phyloP scores from a whole-genome alignment of 768 basidiomycete genomes.

The Dentipellis fragilis region DNA sequence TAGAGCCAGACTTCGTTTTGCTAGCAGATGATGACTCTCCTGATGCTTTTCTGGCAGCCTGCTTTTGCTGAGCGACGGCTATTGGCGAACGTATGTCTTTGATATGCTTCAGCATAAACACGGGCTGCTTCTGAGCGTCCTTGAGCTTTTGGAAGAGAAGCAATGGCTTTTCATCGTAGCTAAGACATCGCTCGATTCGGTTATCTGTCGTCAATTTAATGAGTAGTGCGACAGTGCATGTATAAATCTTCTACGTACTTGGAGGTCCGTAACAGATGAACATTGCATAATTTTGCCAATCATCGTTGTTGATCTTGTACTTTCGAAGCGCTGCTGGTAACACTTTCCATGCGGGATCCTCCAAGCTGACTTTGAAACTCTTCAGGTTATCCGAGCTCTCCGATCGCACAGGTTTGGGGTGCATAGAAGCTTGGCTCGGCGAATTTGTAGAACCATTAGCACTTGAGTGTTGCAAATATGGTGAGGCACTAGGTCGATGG shows the following conservation, averaged over 20 bases:
- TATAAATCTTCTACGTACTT: constrained; percentile 33
- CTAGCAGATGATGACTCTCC: constrained; percentile 16
- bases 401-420: constrained; percentile 43
- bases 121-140: constrained; percentile 94
- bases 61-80: constrained; percentile 93
- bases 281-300: constrained; percentile 99
- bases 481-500: constrained; percentile 6
- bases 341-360: constrained; percentile 98
- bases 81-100: constrained; percentile 97
- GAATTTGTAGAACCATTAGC: constrained; percentile 3
- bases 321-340: constrained; percentile 96
- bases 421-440: constrained; percentile 12
- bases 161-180: constrained; percentile 96
- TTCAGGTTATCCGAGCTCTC: constrained; percentile 72
- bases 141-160: constrained; percentile 96
- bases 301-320: constrained; percentile 97
- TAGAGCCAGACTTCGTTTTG: constrained; percentile 26
- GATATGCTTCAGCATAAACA: constrained; percentile 97
- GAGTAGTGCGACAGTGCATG: no score
- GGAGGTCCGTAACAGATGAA: constrained; percentile 96
- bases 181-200: constrained; percentile 85
- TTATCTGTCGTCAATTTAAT: constrained; percentile 33
- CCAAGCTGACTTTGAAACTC: constrained; percentile 94
- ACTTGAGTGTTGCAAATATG: constrained; percentile 2
- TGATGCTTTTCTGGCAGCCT: constrained; percentile 77